Evolutionary conservation across 179 eudicot species (phyloP).

Genomic region (Camellia oleifera): DNA sequence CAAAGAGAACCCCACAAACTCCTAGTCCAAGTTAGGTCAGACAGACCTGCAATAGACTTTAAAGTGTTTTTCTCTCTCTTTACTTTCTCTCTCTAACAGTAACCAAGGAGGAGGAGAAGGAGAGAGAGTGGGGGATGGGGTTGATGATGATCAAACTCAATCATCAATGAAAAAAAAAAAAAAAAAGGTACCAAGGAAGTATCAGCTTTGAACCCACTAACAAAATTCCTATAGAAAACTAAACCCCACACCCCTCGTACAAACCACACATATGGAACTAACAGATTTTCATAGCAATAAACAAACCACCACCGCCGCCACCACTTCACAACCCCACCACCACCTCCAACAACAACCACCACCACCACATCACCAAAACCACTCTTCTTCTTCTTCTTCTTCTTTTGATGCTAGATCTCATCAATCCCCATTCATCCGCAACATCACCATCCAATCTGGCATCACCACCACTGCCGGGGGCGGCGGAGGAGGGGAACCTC

Average conservation of each 20-base stretch:
- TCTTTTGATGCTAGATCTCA: no score
- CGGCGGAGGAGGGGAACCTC: no score
- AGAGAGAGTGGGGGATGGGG: conserved; percentile 15
- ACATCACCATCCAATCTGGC: no score
- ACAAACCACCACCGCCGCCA: not conserved
- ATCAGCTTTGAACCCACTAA: conserved; percentile 17
- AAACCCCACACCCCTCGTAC: not conserved
- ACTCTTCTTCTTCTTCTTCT: no score
- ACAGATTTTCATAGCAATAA: conserved; percentile 26
- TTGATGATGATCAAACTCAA: not conserved
- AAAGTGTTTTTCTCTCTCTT: not conserved
- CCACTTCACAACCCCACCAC: no score
- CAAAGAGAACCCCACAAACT: conserved; percentile 24
- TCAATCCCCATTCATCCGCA: no score
- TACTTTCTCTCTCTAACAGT: conserved; percentile 7
- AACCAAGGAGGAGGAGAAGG: not conserved
- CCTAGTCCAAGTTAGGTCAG: conserved; percentile 18
- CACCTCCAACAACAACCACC: no score
- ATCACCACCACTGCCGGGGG: no score
- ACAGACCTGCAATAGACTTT: conserved; percentile 10
- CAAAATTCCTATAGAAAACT: not conserved
- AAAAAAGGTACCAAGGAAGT: not conserved
- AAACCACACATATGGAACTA: conserved; percentile 28
- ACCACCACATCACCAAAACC: no score
- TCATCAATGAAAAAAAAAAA: not conserved